A percentile compares a stretch with the other conserved stretches of the same genome.
These are phyloP conservation scores for Carex myosuroides DNA, from an alignment of 176 grass and related monocot species.

Conservation along the genomic window DNA sequence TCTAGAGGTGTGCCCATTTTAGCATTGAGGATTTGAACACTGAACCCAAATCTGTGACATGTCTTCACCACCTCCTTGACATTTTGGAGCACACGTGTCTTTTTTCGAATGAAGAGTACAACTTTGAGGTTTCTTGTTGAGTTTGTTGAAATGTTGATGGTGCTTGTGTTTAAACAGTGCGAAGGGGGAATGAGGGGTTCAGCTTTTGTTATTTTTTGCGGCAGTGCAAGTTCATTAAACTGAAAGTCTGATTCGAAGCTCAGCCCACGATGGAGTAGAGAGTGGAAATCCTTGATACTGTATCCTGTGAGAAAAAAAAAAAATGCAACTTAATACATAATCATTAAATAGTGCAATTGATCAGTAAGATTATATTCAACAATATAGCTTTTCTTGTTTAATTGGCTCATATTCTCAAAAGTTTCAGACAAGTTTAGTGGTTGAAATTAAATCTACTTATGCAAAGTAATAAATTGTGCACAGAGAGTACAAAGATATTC, in stretches of 20 bases:
- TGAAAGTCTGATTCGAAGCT: constrained; percentile 21
- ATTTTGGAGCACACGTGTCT: constrained; percentile 70
- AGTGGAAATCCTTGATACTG: constrained; percentile 70
- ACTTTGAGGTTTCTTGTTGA: constrained; percentile 54
- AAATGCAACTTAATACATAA: neutral
- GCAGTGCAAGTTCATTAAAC: constrained; percentile 13
- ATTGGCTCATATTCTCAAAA: neutral
- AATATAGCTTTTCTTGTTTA: neutral
- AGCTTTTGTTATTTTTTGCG: neutral
- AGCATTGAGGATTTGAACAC: constrained; percentile 73
- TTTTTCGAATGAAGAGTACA: constrained; percentile 73
- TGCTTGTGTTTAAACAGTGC: constrained; percentile 20
- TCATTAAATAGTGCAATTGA: neutral
- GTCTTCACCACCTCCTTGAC: constrained; percentile 52
- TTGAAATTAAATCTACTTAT: neutral
- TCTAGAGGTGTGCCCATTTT: constrained; percentile 46
- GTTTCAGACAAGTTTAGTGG: neutral
- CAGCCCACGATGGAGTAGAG: constrained; percentile 55
- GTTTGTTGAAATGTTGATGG: neutral
- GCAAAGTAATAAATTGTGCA: neutral
- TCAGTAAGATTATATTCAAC: neutral
- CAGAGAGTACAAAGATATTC: neutral
- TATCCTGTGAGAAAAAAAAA: constrained; percentile 39
- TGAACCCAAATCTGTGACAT: constrained; percentile 64
- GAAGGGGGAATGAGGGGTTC: constrained; percentile 3